Evolutionary conservation across 352 stramenopile genomes (phyloP).

Genomic region (Pythium phragmitis): DNA sequence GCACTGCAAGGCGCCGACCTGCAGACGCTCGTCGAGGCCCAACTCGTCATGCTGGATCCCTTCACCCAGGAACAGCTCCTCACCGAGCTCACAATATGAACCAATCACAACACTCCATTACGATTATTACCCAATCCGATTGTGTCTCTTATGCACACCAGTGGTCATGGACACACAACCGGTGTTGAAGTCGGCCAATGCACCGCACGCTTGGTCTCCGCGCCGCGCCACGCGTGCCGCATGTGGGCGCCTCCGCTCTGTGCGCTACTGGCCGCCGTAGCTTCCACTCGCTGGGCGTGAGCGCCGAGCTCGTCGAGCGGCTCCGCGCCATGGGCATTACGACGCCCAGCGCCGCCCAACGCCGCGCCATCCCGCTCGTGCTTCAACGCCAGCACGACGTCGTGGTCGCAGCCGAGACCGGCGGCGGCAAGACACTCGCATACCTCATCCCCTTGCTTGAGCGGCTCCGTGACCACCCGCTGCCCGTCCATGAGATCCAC

Average conservation of each 20-base stretch:
- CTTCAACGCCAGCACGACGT: constrained; percentile 62
- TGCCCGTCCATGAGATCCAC: constrained; percentile 38
- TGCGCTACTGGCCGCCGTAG: constrained; percentile 9
- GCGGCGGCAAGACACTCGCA: constrained; percentile 94
- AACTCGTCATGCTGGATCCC: constrained; percentile 10
- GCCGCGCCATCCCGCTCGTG: constrained; percentile 54
- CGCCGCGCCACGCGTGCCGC: background rate
- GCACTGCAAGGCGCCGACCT: constrained; percentile 12
- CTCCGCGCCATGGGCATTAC: constrained; percentile 39
- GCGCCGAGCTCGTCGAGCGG: constrained; percentile 29
- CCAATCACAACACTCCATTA: constrained; percentile 20
- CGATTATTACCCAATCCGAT: constrained; percentile 20
- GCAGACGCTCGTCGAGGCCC: background rate
- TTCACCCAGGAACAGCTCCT: constrained; percentile 12
- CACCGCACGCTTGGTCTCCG: background rate
- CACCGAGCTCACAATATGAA: constrained; percentile 18
- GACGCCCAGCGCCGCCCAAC: constrained; percentile 53
- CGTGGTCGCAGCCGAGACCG: constrained; percentile 94
- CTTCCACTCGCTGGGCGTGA: constrained; percentile 66
- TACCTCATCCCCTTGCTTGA: constrained; percentile 94
- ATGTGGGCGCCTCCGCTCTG: background rate
- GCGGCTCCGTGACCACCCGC: constrained; percentile 35
- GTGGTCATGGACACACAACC: background rate
- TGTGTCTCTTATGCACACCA: background rate
- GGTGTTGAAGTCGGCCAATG: constrained; percentile 13